phyloP scores from a whole-genome alignment of 192 early-diverging fungal genomes.

The Rhizoclosmatium globosum region DNA sequence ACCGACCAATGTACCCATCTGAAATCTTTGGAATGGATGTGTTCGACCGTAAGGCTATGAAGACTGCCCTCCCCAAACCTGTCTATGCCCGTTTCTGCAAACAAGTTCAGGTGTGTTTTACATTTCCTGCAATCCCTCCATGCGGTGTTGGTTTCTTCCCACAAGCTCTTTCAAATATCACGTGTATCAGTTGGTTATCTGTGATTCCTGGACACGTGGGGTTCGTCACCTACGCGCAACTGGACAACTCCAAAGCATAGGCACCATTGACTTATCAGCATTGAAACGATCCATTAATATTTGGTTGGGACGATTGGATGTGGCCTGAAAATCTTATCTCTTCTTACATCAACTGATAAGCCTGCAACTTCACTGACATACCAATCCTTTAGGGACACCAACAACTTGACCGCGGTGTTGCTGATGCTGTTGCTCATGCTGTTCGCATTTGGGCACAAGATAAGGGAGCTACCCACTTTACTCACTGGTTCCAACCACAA shows the following conservation, averaged over 20 bases:
- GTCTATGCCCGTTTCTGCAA: constrained; percentile 91
- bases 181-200: not conserved
- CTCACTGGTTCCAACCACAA: constrained; percentile 99
- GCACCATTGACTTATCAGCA: too few species aligned
- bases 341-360: too few species aligned
- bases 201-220: not conserved
- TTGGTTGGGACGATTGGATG: too few species aligned
- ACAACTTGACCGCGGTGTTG: constrained; percentile 88
- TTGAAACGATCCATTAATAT: too few species aligned
- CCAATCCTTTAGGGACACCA: constrained; percentile 70
- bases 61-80: constrained; percentile 92
- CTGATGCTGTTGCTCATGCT: constrained; percentile 97
- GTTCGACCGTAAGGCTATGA: constrained; percentile 90
- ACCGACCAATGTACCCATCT: constrained; percentile 78
- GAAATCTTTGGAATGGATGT: constrained; percentile 95
- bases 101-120: constrained; percentile 73
- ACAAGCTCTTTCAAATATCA: not conserved
- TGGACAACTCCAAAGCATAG: too few species aligned
- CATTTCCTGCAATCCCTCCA: not conserved
- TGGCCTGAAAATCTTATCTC: too few species aligned
- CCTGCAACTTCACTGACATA: too few species aligned
- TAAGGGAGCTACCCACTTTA: constrained; percentile 96
- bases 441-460: constrained; percentile 98
- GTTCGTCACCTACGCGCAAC: too few species aligned
- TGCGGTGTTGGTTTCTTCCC: not conserved